These are phyloP conservation scores for Pichia californica DNA, from an alignment of 805 yeast species.

Conservation along the genomic window DNA sequence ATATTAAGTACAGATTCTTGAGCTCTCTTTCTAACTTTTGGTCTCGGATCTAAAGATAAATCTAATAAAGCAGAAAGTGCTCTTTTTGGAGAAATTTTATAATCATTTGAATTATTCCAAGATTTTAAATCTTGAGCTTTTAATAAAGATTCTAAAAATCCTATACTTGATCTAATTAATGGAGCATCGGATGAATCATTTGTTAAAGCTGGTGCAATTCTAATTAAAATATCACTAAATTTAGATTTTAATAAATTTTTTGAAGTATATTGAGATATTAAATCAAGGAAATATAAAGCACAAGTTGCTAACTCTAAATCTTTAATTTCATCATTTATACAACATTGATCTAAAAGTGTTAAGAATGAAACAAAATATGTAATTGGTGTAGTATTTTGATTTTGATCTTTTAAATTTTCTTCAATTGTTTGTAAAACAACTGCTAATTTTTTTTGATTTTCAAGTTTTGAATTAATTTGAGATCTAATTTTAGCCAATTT, in stretches of 20 bases:
- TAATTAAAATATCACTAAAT: slow-evolving; percentile 70
- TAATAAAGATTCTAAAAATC: slow-evolving; percentile 74
- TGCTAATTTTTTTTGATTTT: slow-evolving; percentile 82
- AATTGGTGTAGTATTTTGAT: slow-evolving; percentile 56
- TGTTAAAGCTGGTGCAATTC: slow-evolving; percentile 75
- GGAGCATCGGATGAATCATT: slow-evolving; percentile 70
- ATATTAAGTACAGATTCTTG: slow-evolving; percentile 75
- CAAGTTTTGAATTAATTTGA: slow-evolving; percentile 73
- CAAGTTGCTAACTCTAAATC: slow-evolving; percentile 66
- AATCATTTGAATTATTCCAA: slow-evolving; percentile 57
- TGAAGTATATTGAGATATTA: slow-evolving; percentile 71
- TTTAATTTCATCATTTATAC: slow-evolving; percentile 42
- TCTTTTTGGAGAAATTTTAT: slow-evolving; percentile 65
- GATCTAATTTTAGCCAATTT: slow-evolving; percentile 61
- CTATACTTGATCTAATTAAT: slow-evolving; percentile 73
- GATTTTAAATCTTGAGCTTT: slow-evolving; percentile 72
- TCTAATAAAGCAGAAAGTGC: slow-evolving; percentile 75
- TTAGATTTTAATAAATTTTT: slow-evolving; percentile 61
- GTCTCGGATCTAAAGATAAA: slow-evolving; percentile 79
- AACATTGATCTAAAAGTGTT: slow-evolving; percentile 71
- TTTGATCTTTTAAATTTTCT: slow-evolving; percentile 69
- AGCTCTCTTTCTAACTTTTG: slow-evolving; percentile 93
- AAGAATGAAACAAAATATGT: slow-evolving; percentile 83
- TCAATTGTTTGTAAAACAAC: slow-evolving; percentile 83
- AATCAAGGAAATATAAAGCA: slow-evolving; percentile 74